Evolutionary conservation across 2,329 filamentous ascomycete species (phyloP).

Genomic region (Helminthosporium solani): DNA sequence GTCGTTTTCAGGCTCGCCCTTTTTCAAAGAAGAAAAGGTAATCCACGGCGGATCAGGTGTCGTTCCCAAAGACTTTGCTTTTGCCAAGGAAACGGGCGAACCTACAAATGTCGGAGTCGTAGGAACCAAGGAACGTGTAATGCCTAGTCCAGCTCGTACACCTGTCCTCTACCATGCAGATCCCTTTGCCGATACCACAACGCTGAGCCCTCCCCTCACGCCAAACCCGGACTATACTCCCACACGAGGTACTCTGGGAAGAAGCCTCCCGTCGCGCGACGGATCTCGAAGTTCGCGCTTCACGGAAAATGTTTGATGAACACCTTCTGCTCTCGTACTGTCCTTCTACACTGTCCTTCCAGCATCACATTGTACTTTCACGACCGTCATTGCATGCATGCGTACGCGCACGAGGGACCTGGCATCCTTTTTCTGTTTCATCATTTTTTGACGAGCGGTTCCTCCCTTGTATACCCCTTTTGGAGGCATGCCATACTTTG

Average conservation of each 20-base stretch:
- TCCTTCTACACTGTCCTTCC: conserved; percentile 26
- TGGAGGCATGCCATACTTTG: conserved; percentile 8
- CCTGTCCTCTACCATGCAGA: conserved; percentile 56
- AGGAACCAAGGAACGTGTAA: conserved; percentile 25
- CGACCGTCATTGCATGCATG: conserved; percentile 16
- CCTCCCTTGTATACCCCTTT: conserved; percentile 24
- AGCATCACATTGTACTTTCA: conserved; percentile 19
- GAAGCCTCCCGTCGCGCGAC: conserved; percentile 48
- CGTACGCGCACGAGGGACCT: conserved; percentile 24
- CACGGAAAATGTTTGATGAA: conserved; percentile 49
- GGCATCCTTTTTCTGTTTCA: conserved; percentile 12
- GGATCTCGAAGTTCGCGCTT: conserved; percentile 50
- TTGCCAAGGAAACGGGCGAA: conserved; percentile 31
- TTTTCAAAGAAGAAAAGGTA: conserved; percentile 48
- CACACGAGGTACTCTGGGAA: conserved; percentile 39
- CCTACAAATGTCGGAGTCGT: conserved; percentile 20
- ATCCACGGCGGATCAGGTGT: conserved; percentile 43
- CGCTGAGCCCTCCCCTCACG: conserved; percentile 43
- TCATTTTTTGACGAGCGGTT: conserved; percentile 8
- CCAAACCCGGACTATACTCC: conserved; percentile 35
- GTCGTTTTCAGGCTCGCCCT: conserved; percentile 43
- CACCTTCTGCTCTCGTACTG: conserved; percentile 13
- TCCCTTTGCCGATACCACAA: conserved; percentile 15
- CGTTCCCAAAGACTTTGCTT: conserved; percentile 19
- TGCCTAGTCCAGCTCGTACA: conserved; percentile 64